phyloP scores from a whole-genome alignment of 768 basidiomycete species.

The Auriculariales sp. region DNA sequence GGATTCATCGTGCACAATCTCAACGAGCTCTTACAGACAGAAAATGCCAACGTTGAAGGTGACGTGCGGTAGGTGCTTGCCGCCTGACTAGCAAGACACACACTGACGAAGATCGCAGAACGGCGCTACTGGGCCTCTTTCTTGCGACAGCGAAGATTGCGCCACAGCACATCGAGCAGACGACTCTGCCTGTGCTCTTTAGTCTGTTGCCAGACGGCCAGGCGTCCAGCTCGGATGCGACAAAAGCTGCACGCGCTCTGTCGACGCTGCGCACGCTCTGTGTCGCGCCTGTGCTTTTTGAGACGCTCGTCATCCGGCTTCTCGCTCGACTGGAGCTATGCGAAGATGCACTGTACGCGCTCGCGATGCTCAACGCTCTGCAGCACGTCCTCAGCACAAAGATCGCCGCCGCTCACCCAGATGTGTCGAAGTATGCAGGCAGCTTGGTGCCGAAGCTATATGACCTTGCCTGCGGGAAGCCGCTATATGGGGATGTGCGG shows the following conservation, averaged over 20 bases:
- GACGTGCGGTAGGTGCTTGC: constrained; percentile 35
- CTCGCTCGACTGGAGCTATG: constrained; percentile 61
- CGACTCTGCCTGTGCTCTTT: constrained; percentile 74
- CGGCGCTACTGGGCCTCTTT: constrained; percentile 47
- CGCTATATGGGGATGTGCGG: constrained; percentile 25
- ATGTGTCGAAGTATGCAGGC: constrained; percentile 72
- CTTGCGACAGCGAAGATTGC: constrained; percentile 41
- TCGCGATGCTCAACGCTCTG: constrained; percentile 64
- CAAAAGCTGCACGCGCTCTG: constrained; percentile 52
- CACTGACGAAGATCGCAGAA: constrained; percentile 22
- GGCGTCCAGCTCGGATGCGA: constrained; percentile 31
- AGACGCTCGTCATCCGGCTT: constrained; percentile 64
- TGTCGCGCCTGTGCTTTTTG: constrained; percentile 63
- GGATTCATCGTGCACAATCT: constrained; percentile 65
- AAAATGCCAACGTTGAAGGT: constrained; percentile 34
- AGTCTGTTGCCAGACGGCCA: constrained; percentile 53
- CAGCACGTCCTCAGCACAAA: constrained; percentile 44
- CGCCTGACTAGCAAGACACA: not conserved
- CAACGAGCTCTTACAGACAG: constrained; percentile 48
- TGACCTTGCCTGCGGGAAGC: constrained; percentile 14
- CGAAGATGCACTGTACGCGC: constrained; percentile 69
- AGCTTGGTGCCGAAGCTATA: constrained; percentile 57
- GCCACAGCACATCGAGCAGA: constrained; percentile 50
- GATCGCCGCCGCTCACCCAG: constrained; percentile 35
- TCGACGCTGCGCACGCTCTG: constrained; percentile 60